Base-by-base conservation (phyloP, 345 rosid species). In the Bruguiera gymnorhiza region DNA sequence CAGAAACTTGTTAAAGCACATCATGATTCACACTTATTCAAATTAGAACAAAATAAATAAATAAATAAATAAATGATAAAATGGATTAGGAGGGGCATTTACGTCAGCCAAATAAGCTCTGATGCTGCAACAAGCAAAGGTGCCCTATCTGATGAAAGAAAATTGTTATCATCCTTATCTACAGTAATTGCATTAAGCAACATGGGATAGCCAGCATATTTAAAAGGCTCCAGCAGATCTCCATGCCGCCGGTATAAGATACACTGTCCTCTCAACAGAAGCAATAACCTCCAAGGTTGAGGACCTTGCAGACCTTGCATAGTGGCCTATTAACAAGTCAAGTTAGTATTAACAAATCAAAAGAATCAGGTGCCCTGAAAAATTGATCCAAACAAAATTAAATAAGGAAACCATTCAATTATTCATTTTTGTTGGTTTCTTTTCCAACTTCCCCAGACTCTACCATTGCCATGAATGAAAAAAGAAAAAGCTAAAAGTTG, bases 251-350 rank as follows among this genome's bases (percentile, higher is more conserved):
- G 74, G 76, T 95, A 95, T 68, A 95, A 81, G 84, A 95, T 95
- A 80, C 99, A 92, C 58, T 95, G 99, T 61, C 98, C 98, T 86
- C 84, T 95, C 81, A 95, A 78, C 72, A 95, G 77, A 77, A 95
- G 98, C 86, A 95, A 83, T 78, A 95, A 69, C 83, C 98, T 90
- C 99, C 99, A 95, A 55, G 97, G 84, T 75, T 95, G 99, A 66
- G 99, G 98, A 81, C 99, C 99, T 88, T 95, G 99, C 78, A 95
- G 77, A 64, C 99, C 99, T 95, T 95, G 99, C 90, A 95, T 90
- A 70, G 99, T 95, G 71, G 98, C 98, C 99, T 95, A 66, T 43
- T 70, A 72, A 80, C 67, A 81, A 70, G 51, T 59, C 20, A 67
- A 32, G 57, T 62, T 16, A 59, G 54, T 27, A 36, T 5, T 11